These are phyloP conservation scores for Stagonosporopsis cucurbitacearum DNA, from an alignment of 2,329 filamentous ascomycete genomes.

Conservation along the genomic window DNA sequence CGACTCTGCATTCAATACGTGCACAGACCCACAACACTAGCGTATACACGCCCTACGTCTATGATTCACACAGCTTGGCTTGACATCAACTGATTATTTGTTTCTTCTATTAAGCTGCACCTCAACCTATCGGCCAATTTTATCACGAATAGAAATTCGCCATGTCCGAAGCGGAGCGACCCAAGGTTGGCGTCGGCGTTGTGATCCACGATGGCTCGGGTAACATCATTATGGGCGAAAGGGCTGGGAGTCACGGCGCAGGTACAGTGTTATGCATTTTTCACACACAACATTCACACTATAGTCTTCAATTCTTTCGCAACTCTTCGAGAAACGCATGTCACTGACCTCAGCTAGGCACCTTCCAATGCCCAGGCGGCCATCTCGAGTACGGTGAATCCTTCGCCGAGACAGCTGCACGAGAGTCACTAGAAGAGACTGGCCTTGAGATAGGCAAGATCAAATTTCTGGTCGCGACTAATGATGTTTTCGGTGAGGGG, in stretches of 20 bases:
- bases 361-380: conserved; percentile 74
- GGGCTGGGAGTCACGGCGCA: conserved; percentile 56
- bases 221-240: conserved; percentile 56
- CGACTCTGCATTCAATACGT: neutral
- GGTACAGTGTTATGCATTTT: conserved; percentile 36
- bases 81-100: neutral
- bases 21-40: conserved; percentile 6
- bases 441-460: conserved; percentile 59
- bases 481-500: conserved; percentile 67
- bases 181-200: conserved; percentile 57
- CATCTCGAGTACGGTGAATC: conserved; percentile 75
- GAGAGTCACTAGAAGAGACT: conserved; percentile 76
- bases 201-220: conserved; percentile 53
- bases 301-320: no score
- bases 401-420: conserved; percentile 66
- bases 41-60: neutral
- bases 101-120: neutral
- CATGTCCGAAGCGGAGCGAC: conserved; percentile 36
- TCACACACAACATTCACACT: neutral
- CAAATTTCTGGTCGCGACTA: conserved; percentile 67
- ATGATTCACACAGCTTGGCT: neutral
- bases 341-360: conserved; percentile 51
- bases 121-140: neutral
- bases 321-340: neutral
- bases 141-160: neutral